Conservation (phyloP, 495 filamentous ascomycete genomes). For the Penicillium bialowiezense region DNA sequence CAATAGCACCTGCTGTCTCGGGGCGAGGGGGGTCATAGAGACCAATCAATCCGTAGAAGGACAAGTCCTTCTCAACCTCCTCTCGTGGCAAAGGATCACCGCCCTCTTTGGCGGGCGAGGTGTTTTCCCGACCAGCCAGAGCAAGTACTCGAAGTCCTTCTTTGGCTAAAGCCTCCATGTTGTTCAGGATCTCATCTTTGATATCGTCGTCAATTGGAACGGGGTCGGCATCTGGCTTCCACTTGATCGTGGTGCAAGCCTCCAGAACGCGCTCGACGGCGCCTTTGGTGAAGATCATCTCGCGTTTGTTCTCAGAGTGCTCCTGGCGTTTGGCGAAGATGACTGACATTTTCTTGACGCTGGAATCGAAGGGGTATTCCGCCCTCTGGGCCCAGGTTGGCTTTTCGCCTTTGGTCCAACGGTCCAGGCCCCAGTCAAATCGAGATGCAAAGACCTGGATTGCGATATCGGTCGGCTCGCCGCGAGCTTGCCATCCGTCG, state of each 20-base stretch:
- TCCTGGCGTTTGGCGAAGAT: constrained; percentile 45
- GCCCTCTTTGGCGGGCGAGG: constrained; percentile 24
- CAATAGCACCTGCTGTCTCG: constrained; percentile 51
- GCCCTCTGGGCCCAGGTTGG: constrained; percentile 54
- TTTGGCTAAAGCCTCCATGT: constrained; percentile 62
- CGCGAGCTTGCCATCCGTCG: constrained; percentile 57
- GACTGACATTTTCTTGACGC: constrained; percentile 68
- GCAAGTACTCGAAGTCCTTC: constrained; percentile 66
- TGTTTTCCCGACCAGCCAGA: constrained; percentile 50
- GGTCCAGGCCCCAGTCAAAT: constrained; percentile 57
- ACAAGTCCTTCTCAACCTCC: constrained; percentile 56
- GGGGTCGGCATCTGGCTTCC: constrained; percentile 34
- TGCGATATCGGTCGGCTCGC: constrained; percentile 68
- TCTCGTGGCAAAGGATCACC: constrained; percentile 49
- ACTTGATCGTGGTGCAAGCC: constrained; percentile 54
- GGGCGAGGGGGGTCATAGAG: constrained; percentile 71
- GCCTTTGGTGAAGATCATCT: constrained; percentile 69
- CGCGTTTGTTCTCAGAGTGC: constrained; percentile 19
- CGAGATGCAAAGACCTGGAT: constrained; percentile 67
- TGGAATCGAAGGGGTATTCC: constrained; percentile 67
- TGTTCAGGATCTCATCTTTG: constrained; percentile 52
- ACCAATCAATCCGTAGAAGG: constrained; percentile 66
- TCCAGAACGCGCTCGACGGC: constrained; percentile 78
- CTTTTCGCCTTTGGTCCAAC: constrained; percentile 47
- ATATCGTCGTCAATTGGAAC: constrained; percentile 41